Conservation (phyloP, 176 grass and related monocot species). For the Bromus sterilis region DNA sequence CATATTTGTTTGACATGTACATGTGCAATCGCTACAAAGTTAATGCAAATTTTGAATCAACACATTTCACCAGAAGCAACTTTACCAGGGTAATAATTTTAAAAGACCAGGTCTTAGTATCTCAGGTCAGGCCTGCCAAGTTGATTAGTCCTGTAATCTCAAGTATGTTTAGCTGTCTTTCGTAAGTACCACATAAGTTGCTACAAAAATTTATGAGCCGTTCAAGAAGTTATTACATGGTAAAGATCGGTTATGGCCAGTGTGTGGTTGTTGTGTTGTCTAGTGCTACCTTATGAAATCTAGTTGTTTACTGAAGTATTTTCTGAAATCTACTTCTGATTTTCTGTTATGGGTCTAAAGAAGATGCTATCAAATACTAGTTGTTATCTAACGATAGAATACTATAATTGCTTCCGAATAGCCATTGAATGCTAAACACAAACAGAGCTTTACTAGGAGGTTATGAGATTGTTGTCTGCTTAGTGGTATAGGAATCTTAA, state of each 20-base stretch:
- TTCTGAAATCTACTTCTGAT: background rate
- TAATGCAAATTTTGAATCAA: background rate
- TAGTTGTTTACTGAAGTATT: background rate
- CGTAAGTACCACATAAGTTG: background rate
- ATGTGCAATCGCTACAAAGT: background rate
- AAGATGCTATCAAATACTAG: background rate
- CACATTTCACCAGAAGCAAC: background rate
- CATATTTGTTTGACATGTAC: constrained; percentile 1
- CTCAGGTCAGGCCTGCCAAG: background rate
- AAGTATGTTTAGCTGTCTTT: background rate
- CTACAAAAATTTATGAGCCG: background rate
- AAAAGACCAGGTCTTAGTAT: background rate
- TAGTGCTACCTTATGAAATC: background rate
- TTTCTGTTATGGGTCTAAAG: background rate
- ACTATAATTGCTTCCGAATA: background rate
- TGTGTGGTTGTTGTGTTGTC: background rate
- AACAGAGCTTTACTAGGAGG: background rate
- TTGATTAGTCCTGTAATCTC: background rate
- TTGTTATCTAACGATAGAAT: background rate
- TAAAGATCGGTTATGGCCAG: background rate
- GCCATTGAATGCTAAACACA: background rate
- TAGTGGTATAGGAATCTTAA: background rate
- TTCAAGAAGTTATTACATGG: background rate
- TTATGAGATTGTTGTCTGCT: background rate
- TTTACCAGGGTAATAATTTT: background rate